Base-by-base conservation (phyloP, 2,329 filamentous ascomycete genomes). In the Fusarium illudens region DNA sequence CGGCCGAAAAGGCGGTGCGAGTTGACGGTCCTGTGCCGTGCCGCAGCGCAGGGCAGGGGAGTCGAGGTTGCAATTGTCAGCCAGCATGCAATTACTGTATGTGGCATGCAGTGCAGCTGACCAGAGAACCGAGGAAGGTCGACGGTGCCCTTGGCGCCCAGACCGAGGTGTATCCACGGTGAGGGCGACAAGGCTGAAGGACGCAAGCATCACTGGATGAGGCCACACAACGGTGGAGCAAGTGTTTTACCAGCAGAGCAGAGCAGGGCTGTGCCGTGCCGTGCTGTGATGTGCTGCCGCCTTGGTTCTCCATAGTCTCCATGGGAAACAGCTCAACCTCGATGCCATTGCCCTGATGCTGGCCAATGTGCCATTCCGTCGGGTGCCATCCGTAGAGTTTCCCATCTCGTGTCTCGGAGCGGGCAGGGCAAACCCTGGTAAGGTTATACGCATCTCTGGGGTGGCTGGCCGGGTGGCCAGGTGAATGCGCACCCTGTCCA, bases 41-140 rank as follows among this genome's bases (percentile, higher is more conserved):
- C n/a, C n/a, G n/a, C n/a, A n/a, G n/a, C n/a, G n/a, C n/a, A n/a
- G n/a, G n/a, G n/a, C 27, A 60, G 55, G 36, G 59, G 58, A 27
- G 20, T 22, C 44, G 51, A 56, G 49, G 58, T 66, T 68, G 65
- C 67, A 64, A 49, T 48, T 39, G 67, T 72, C 69, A 72, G 69
- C 71, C 61, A 61, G 59, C 67, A 62, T n/a, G n/a, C n/a, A n/a
- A n/a, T n/a, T n/a, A n/a, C n/a, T n/a, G n/a, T n/a, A n/a, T 63
- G 59, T 46, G 57, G 44, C 54, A 64, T 65, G 62, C 62, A 64
- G 46, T 49, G 36, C 69, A 67, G 60, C 67, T 72, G 69, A 73
- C 63, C 60, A 39, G 44, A 57, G 30, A 48, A 34, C 44, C 58
- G 50, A 61, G 37, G 30, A 51, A 59, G 48, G 19, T 49, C 50